Percentiles rank a stretch among this genome's conserved stretches.
Conservation (phyloP, 2,329 filamentous ascomycete species). For the Hymenotorrendiella dingleyae region DNA sequence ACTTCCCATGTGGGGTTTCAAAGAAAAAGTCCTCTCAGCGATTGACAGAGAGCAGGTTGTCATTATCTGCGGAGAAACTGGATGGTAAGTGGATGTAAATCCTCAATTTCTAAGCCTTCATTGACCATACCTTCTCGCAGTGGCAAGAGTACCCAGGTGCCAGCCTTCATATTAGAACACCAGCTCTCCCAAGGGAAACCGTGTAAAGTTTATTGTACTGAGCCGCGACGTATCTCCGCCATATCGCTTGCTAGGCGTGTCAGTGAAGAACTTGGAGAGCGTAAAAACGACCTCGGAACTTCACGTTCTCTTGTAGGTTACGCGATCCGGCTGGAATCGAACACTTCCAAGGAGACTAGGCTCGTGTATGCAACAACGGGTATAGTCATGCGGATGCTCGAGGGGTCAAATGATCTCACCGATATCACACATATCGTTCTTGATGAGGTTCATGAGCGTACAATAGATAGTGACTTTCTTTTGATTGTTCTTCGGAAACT, state of each 20-base stretch:
- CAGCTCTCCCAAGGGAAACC: constrained; percentile 72
- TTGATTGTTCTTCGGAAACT: constrained; percentile 86
- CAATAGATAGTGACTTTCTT: constrained; percentile 94
- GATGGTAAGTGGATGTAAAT: constrained; percentile 64
- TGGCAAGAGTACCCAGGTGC: constrained; percentile 97
- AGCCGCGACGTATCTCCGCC: constrained; percentile 91
- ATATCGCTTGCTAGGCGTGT: constrained; percentile 90
- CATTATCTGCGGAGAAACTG: constrained; percentile 94
- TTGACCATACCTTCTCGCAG: constrained; percentile 33
- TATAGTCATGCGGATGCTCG: constrained; percentile 97
- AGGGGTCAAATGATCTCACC: constrained; percentile 76
- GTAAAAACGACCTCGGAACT: constrained; percentile 74
- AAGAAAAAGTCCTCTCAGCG: constrained; percentile 67
- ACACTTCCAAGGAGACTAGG: constrained; percentile 72
- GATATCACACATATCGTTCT: constrained; percentile 92
- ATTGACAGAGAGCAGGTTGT: constrained; percentile 78
- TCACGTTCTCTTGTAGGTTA: constrained; percentile 82
- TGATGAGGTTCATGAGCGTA: constrained; percentile 96
- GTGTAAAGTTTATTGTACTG: constrained; percentile 93
- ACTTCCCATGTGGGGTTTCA: constrained; percentile 86
- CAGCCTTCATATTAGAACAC: constrained; percentile 85
- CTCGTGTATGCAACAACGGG: constrained; percentile 85
- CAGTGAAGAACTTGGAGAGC: constrained; percentile 89
- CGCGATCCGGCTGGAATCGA: constrained; percentile 87
- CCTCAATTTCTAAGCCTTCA: no score